Base-by-base conservation (phyloP, 768 basidiomycete genomes). In the Inosperma sp. region DNA sequence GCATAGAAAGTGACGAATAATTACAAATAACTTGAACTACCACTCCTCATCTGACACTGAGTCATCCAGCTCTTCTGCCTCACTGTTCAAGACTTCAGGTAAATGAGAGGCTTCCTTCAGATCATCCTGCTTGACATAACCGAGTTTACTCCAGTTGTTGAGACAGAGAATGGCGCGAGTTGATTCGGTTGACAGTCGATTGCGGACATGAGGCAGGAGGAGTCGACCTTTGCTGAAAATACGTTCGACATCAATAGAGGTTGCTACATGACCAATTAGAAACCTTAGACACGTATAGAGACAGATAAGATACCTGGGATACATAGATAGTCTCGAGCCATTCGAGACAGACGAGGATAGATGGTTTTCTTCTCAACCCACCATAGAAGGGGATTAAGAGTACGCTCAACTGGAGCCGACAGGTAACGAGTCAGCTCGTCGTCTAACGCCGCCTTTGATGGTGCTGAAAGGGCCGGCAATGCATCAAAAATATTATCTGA, bases 261-360 rank as follows among this genome's bases (percentile, higher is more conserved):
- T 39, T 10, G 37, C 37, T 17, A 31, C 8, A 31, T 31, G 8
- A 31, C 30, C n/a, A 31, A n/a, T 31, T n/a, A 31, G 8, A 31
- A n/a, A 31, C n/a, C n/a, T 31, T 8, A 31, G 30, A 31, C 30
- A 8, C n/a, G n/a, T n/a, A n/a, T n/a, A n/a, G n/a, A n/a, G n/a
- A n/a, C n/a, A n/a, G n/a, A n/a, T n/a, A n/a, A n/a, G n/a, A 34
- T 41, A 59, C 56, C 56, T 14, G 58, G 56, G 12, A 59, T 55
- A 16, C 41, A 19, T 10, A 59, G 31, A 27, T 52, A 59, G 25
- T 59, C 50, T 56, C 30, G 8, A n/a, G 30, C 30, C 30, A 31
- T 31, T 8, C n/a, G 30, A 31, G 30, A 31, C 30, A 31, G 42
- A n/a, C 40, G 55, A 13, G 52, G 58, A 48, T 54, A 59, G 9